phyloP scores from a whole-genome alignment of 805 yeast genomes.

The Kregervanrija delftensis region DNA sequence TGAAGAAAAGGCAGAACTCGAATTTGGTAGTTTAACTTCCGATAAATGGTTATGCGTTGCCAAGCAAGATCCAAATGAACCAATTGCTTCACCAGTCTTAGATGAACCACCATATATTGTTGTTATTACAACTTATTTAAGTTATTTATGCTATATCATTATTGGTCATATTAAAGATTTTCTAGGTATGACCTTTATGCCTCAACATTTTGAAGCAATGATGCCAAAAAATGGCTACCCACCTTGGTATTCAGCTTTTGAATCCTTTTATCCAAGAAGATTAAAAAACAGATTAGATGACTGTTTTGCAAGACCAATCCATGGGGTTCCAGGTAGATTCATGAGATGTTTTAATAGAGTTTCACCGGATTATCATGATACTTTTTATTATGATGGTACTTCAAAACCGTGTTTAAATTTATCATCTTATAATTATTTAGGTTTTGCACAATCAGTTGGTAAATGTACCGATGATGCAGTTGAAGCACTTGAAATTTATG shows the following conservation, averaged over 20 bases:
- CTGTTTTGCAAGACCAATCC: constrained; percentile 93
- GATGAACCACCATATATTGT: constrained; percentile 87
- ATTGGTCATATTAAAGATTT: constrained; percentile 90
- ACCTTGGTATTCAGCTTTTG: constrained; percentile 92
- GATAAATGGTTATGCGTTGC: constrained; percentile 59
- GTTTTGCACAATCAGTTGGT: constrained; percentile 95
- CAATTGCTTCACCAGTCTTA: constrained; percentile 51
- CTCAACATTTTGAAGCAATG: constrained; percentile 57
- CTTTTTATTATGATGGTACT: constrained; percentile 70
- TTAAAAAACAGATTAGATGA: constrained; percentile 87
- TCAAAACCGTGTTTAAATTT: constrained; percentile 75
- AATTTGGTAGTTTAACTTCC: constrained; percentile 66
- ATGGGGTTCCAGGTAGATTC: constrained; percentile 94
- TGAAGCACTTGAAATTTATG: constrained; percentile 55
- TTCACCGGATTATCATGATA: constrained; percentile 55
- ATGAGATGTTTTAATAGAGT: constrained; percentile 75
- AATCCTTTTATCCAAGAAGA: constrained; percentile 87
- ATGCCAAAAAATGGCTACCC: constrained; percentile 84
- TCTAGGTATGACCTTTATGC: constrained; percentile 68
- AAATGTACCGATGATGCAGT: constrained; percentile 78
- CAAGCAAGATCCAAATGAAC: constrained; percentile 47
- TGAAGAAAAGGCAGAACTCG: constrained; percentile 47
- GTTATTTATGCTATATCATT: constrained; percentile 76
- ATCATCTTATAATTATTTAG: constrained; percentile 88
- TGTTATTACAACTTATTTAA: constrained; percentile 74